Evolutionary conservation across 176 grass and related monocot species (phyloP), one percentile per base, ranked within the genome.

Genomic region (Elaeis guineensis): DNA sequence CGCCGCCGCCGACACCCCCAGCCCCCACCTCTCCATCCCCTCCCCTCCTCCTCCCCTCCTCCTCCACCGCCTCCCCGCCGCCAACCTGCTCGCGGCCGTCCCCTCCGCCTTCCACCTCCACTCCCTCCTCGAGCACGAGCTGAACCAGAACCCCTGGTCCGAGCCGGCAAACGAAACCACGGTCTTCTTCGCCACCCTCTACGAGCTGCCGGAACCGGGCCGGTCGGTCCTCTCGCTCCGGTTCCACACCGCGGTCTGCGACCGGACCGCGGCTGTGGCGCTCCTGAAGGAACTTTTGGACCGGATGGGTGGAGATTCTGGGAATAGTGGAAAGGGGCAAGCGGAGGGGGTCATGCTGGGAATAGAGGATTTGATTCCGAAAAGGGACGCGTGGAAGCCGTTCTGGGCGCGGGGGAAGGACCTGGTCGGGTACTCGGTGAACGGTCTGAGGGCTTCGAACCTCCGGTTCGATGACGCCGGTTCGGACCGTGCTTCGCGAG

Each of bases 401-500:
- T 97, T 97, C 71, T 97, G 87, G 93, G 78, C 76, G 14, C 78
- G 93, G 18, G 93, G 93, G 20, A 55, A 78, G 75, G 93, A 97
- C 67, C 63, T 97, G 75, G 54, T 91, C 16, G 87, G 93, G 17
- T 97, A 97, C 66, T 88, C 87, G 63, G 63, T 97, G 59, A 97
- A 91, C 65, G 93, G 93, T 5, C 74, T 97, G 20, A 76, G 93
- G 30, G 85, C 87, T 11, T 77, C 81, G 22, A 78, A 70, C 25
- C 69, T 97, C 52, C 81, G 60, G 39, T 91, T 91, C 58, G 49
- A 62, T 48, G 73, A 85, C 74, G 74, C 87, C 16, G 76, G 74
- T 52, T 73, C 76, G 21, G 78, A 54, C 50, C 71, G 87, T 59
- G 77, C 72, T 16, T 82, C 93, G 17, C 72, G 80, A 35, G 72